Conservation (phyloP, 2,329 filamentous ascomycete genomes). For the Plectosphaerella plurivora region DNA sequence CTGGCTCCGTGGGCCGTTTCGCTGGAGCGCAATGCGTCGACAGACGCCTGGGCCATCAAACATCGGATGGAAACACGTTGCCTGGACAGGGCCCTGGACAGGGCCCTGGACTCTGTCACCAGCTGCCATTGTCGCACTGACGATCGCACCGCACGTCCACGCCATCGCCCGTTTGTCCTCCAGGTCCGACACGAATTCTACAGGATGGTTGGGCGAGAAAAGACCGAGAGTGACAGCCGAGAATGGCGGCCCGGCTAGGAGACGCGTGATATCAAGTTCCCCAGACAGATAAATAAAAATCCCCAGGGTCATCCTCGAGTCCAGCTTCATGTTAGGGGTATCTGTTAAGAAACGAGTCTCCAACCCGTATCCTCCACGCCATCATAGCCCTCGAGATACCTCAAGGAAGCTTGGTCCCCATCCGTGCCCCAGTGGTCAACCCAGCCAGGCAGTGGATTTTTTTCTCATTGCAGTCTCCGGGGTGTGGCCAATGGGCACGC, state of each 20-base stretch:
- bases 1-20: too few species aligned
- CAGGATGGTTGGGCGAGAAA: constrained; percentile 4
- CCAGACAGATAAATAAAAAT: neutral
- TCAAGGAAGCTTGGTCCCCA: neutral
- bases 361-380: too few species aligned
- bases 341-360: neutral
- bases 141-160: neutral
- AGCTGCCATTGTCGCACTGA: neutral
- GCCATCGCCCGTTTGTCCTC: neutral
- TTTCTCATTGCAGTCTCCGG: neutral
- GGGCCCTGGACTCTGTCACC: neutral
- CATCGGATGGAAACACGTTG: constrained; percentile 1
- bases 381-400: neutral
- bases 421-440: neutral
- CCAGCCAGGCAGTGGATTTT: neutral
- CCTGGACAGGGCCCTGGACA: neutral
- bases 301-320: neutral
- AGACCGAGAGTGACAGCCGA: constrained; percentile 7
- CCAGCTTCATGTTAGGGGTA: neutral
- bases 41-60: neutral
- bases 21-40: too few species aligned
- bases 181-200: neutral
- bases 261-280: neutral
- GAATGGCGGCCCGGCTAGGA: neutral
- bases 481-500: neutral